Evolutionary conservation across 2,329 filamentous ascomycete species (phyloP), one percentile per base, ranked within the genome.

Genomic region (Penicillium palitans): DNA sequence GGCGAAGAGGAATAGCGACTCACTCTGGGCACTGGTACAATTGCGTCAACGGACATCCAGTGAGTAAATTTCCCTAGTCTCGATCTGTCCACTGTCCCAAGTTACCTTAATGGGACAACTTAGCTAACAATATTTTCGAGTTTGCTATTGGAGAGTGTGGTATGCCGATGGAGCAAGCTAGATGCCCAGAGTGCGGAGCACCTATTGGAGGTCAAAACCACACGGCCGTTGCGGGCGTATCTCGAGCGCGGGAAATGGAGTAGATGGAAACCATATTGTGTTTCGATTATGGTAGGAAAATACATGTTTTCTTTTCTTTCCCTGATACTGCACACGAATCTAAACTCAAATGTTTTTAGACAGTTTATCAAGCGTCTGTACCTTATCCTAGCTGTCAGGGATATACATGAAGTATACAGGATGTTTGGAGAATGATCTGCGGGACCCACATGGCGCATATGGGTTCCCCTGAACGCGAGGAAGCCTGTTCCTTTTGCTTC

Each of bases 61-160:
- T 61, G 21, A 57, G 53, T 59, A 39, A 19, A 19, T 27, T 27
- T 27, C 25, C 19, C 19, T 19, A 19, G 19, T 19, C 19, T 19
- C 19, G 19, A 19, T 19, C 19, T 19, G 19, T 19, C 19, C 19
- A 19, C 19, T 19, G 19, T 19, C 19, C 19, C 19, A 19, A 19
- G 19, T 19, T 19, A 27, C 25, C 2, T 8, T 27, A 17, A 37
- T 9, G 2, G 19, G 19, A 19, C 19, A 19, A 19, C 19, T 19
- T 19, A 33, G 46, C 39, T 44, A 59, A 41, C 19, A 19, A 47
- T 42, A 19, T 51, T 55, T 33, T 51, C 21, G 42, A 68, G 58
- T 72, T 72, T 53, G 63, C 70, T 1, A 60, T 71, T 37, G 69
- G 70, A 10, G 70, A 72, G 29, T 72, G 70, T 21, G 70, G 70